Evolutionary conservation across 1,284 basidiomycete species (phyloP).

Genomic region (Rhizopogon hawkerae): DNA sequence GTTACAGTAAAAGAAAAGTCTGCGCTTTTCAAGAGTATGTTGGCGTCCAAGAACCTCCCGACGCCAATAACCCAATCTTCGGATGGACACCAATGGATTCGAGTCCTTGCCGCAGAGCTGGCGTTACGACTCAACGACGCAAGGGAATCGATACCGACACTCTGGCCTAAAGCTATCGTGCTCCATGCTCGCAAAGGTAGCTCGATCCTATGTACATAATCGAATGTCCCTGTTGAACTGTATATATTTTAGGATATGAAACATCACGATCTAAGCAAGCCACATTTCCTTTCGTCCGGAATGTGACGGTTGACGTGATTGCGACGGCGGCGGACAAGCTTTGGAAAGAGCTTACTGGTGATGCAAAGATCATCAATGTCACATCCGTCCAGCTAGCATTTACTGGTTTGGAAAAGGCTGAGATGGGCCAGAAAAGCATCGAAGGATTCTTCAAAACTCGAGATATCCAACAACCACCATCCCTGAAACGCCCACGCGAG

Average conservation of each 20-base stretch:
- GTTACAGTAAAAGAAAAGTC: conserved; percentile 77
- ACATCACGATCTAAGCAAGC: conserved; percentile 68
- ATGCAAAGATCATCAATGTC: conserved; percentile 50
- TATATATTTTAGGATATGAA: conserved; percentile 47
- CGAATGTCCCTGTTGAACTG: background rate
- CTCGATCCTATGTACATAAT: conserved; percentile 1
- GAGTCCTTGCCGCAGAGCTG: conserved; percentile 85
- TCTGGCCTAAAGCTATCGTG: conserved; percentile 92
- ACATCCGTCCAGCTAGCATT: conserved; percentile 75
- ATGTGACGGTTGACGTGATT: conserved; percentile 72
- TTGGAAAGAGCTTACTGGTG: conserved; percentile 76
- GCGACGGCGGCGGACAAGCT: conserved; percentile 73
- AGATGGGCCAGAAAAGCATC: conserved; percentile 79
- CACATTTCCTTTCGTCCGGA: conserved; percentile 71
- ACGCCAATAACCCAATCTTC: conserved; percentile 63
- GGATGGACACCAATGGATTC: conserved; percentile 85
- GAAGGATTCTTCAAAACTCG: conserved; percentile 68
- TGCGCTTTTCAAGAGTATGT: conserved; percentile 80
- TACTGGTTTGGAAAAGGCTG: conserved; percentile 72
- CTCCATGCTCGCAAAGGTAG: conserved; percentile 66
- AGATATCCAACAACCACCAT: conserved; percentile 17
- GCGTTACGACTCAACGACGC: conserved; percentile 80
- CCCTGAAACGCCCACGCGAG: conserved; percentile 25
- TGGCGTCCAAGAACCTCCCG: conserved; percentile 86
- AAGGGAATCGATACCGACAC: conserved; percentile 57